These are phyloP conservation scores for Turritis glabra DNA, from an alignment of 345 rosid species.

Conservation along the genomic window DNA sequence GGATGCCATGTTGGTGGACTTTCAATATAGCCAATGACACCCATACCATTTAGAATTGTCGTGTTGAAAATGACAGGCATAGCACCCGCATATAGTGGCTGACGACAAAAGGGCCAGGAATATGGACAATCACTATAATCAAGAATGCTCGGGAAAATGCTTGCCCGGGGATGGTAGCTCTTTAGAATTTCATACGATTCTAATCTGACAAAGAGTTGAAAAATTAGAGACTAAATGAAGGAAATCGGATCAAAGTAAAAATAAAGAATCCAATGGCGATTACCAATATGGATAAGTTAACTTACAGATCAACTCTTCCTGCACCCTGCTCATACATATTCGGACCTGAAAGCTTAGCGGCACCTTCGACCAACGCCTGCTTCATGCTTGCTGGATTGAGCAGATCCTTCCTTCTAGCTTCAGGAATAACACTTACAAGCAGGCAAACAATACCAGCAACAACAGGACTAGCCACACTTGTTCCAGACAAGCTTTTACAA, in stretches of 20 bases:
- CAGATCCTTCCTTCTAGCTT: slow-evolving; percentile 59
- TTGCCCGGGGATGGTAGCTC: slow-evolving; percentile 87
- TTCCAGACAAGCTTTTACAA: slow-evolving; percentile 96
- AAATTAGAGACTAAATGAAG: slow-evolving; percentile 34
- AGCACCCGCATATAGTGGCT: slow-evolving; percentile 93
- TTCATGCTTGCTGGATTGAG: slow-evolving; percentile 99
- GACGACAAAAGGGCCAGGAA: slow-evolving; percentile 98
- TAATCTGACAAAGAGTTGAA: slow-evolving; percentile 64
- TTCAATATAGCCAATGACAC: slow-evolving; percentile 81
- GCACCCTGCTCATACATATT: slow-evolving; percentile 99
- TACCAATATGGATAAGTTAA: slow-evolving; percentile 19
- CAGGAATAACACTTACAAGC: slow-evolving; percentile 87
- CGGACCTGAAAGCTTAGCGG: slow-evolving; percentile 94
- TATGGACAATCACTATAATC: slow-evolving; percentile 92
- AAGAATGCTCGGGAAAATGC: slow-evolving; percentile 89
- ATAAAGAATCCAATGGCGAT: background rate
- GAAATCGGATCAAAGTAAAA: slow-evolving; percentile 10
- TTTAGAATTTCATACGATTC: slow-evolving; percentile 93
- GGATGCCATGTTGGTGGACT: slow-evolving; percentile 95
- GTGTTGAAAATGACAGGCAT: slow-evolving; percentile 95
- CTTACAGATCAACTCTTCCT: slow-evolving; percentile 96
- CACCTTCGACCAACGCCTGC: slow-evolving; percentile 98
- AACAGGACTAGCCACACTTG: slow-evolving; percentile 99
- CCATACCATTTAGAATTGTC: slow-evolving; percentile 95
- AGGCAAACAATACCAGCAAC: slow-evolving; percentile 99